Base-by-base conservation (phyloP, 768 basidiomycete species). In the Termitomyces sp. region DNA sequence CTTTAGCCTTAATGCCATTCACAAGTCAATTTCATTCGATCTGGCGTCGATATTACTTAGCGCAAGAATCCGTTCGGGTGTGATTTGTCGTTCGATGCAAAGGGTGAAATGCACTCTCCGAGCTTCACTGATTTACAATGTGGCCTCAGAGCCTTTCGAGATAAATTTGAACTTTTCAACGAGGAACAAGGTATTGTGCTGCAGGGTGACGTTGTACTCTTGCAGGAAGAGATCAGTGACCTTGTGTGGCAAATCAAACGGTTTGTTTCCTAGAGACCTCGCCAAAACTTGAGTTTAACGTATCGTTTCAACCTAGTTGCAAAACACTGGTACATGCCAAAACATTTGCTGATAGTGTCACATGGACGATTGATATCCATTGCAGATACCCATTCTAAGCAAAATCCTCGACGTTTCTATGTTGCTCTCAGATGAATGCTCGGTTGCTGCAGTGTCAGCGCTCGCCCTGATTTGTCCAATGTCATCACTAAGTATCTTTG, bases 191-290 rank as follows among this genome's bases (percentile, higher is more conserved):
- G 47, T 9, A 58, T 56, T 3, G 52, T 58, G 8, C 51, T 61
- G 26, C 44, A 56, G 22, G 47, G 26, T 4, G 46, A 58, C 3
- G 50, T 61, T 8, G 20, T 56, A 28, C 22, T n/a, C 7, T 33
- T 61, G n/a, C 50, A 58, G 28, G 59, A 54, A 24, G 57, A 54
- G 16, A 61, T 61, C 16, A 51, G 55, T 32, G 53, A 51, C 16
- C 62, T 63, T 7, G 40, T 44, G 18, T 45, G 55, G 42, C 52
- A 58, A 32, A 53, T 61, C 4, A 53, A 61, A 50, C 44, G 58
- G 62, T 63, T 10, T 2, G 57, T 58, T 36, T 22, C 26, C 30
- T 14, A 8, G 26, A 3, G 5, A 16, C 22, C 9, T 20, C 1
- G 6, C n/a, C 5, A 14, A 10, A 10, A 35, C 3, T 36, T 38